Evolutionary conservation across 345 rosid species (phyloP).

Genomic region (Barbarea vulgaris): DNA sequence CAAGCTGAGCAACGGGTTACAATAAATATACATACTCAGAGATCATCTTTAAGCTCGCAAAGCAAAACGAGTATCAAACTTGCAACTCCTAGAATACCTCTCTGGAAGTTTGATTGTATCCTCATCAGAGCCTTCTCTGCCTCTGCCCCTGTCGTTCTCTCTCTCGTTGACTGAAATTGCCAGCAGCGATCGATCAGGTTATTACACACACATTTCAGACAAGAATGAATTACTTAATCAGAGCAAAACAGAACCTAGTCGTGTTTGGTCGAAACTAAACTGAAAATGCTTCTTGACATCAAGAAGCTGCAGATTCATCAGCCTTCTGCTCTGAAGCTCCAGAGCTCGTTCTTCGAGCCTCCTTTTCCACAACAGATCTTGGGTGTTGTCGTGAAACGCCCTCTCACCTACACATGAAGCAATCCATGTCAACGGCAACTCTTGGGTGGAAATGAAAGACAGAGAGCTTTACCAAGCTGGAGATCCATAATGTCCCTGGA

Average conservation of each 20-base stretch:
- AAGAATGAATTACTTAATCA: not conserved
- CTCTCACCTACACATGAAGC: slow-evolving; percentile 49
- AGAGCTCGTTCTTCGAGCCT: slow-evolving; percentile 65
- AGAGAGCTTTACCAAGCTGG: slow-evolving; percentile 52
- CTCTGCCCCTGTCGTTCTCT: not conserved
- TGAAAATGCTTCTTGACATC: slow-evolving; percentile 67
- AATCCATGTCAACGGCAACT: not conserved
- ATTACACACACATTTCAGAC: slow-evolving; percentile 3
- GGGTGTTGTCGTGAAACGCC: slow-evolving; percentile 49
- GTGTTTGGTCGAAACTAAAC: slow-evolving; percentile 51
- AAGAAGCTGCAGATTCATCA: slow-evolving; percentile 71
- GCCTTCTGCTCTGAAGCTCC: slow-evolving; percentile 65
- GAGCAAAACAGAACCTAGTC: slow-evolving; percentile 23
- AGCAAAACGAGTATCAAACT: not conserved
- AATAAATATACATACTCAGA: not conserved
- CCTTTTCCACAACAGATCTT: slow-evolving; percentile 70
- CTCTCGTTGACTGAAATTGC: not conserved
- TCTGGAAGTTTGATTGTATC: slow-evolving; percentile 19
- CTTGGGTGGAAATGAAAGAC: not conserved
- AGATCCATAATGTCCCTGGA: slow-evolving; percentile 63
- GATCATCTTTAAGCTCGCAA: not conserved
- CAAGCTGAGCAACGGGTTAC: slow-evolving; percentile 12
- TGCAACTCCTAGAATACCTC: not conserved
- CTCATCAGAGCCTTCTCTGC: slow-evolving; percentile 3
- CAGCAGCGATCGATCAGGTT: not conserved